phyloP scores from a whole-genome alignment of 352 stramenopile species.

The Peronospora farinosa region DNA sequence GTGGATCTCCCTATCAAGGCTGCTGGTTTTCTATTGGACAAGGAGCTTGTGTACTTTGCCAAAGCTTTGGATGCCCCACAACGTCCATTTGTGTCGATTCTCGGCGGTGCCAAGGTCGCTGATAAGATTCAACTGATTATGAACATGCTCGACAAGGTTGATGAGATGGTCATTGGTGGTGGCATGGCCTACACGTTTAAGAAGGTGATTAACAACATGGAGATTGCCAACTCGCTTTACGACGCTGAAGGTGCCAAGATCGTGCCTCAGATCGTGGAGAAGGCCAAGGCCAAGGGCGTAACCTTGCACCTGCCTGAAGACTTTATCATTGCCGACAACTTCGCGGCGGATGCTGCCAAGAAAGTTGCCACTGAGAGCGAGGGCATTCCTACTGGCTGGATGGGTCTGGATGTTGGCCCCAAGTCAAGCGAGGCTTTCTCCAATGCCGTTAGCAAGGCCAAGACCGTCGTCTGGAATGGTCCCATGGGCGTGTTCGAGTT shows the following conservation, averaged over 20 bases:
- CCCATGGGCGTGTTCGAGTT: slow-evolving; percentile 99
- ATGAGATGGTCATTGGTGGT: slow-evolving; percentile 98
- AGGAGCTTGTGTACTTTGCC: slow-evolving; percentile 99
- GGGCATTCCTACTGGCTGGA: slow-evolving; percentile 94
- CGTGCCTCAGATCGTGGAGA: slow-evolving; percentile 91
- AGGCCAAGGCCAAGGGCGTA: slow-evolving; percentile 96
- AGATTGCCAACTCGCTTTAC: slow-evolving; percentile 93
- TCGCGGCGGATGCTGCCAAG: slow-evolving; percentile 90
- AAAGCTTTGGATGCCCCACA: slow-evolving; percentile 97
- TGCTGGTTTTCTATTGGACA: slow-evolving; percentile 97
- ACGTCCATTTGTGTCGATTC: slow-evolving; percentile 95
- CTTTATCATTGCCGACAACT: slow-evolving; percentile 98
- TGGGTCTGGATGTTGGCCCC: slow-evolving; percentile 97
- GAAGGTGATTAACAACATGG: slow-evolving; percentile 94
- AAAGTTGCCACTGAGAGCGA: slow-evolving; percentile 87
- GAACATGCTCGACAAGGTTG: slow-evolving; percentile 98
- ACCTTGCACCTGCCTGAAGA: slow-evolving; percentile 96
- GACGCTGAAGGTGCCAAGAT: slow-evolving; percentile 85
- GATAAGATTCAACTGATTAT: slow-evolving; percentile 99
- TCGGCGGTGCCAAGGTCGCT: slow-evolving; percentile 98
- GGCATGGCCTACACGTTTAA: slow-evolving; percentile 99
- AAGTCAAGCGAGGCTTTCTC: slow-evolving; percentile 86
- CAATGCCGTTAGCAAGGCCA: slow-evolving; percentile 71
- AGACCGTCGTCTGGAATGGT: slow-evolving; percentile 99
- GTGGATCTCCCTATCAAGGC: slow-evolving; percentile 86